Base-by-base conservation (phyloP, 176 grass and related monocot species). In the Paspalum notatum region DNA sequence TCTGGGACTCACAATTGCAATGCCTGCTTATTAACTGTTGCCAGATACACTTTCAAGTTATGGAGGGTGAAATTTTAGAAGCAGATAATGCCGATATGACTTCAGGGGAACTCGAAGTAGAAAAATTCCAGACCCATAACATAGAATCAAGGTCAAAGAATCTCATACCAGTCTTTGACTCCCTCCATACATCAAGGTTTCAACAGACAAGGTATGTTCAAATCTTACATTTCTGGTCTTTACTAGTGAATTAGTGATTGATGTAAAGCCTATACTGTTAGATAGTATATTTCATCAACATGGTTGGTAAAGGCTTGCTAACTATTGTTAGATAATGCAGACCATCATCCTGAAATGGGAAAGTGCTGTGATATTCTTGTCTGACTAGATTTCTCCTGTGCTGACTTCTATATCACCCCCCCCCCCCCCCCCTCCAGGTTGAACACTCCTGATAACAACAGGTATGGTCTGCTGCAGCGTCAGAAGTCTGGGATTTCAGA, bases 121-220 rank as follows among this genome's bases (percentile, higher is more conserved):
- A 95, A 84, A 88, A 86, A 17, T 12, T 95, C 45, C 61, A 62
- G 54, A 93, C 82, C 55, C 79, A 38, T 46, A 86, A 85, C 37
- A 84, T 99, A 51, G 90, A 95, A 81, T 78, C 90, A 61, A 90
- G 86, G 42, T 91, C 88, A 82, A 95, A 83, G 80, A 85, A 93
- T 92, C 90, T 95, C 67, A 84, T 93, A 67, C 92, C 96, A 26
- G 84, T 99, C 83, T 89, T 93, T 69, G 96, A 98, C 37, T 86
- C 89, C 63, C 75, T 93, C 46, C 90, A 86, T 61, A 84, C 85
- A 75, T 78, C 93, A 61, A 88, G 80, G 78, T 87, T 89, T 91
- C 96, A 91, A 73, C 86, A 91, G 53, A 69, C 89, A 68, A 97
- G 94, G 94, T 91, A 84, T 86, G 55, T 37, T 82, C 22, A 40